Conservation (phyloP, 495 filamentous ascomycete genomes). For the Neurospora pannonica region DNA sequence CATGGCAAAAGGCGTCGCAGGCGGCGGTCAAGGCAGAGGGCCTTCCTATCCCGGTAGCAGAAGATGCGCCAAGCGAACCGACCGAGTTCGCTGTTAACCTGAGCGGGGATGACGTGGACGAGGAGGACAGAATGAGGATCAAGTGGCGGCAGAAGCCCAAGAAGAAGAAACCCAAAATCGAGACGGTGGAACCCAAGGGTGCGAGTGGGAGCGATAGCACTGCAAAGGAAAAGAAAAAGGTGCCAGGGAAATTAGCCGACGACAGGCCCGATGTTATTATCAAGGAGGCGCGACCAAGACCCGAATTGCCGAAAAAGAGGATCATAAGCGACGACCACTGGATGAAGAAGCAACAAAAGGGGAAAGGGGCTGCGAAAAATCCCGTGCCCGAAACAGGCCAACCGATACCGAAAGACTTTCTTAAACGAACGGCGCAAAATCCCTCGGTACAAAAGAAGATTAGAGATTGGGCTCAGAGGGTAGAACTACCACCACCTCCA, state of each 20-base stretch:
- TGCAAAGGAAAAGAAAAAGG: constrained; percentile 17
- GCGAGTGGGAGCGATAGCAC: constrained; percentile 14
- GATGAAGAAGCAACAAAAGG: constrained; percentile 46
- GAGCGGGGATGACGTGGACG: constrained; percentile 38
- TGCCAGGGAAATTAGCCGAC: constrained; percentile 17
- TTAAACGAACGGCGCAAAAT: constrained; percentile 38
- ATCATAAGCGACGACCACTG: constrained; percentile 76
- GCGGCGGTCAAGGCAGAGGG: constrained; percentile 35
- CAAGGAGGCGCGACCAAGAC: constrained; percentile 10
- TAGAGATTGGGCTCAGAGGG: constrained; percentile 40
- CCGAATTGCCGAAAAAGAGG: constrained; percentile 54
- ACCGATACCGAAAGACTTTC: constrained; percentile 43
- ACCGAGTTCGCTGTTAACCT: constrained; percentile 35
- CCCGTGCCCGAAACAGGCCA: constrained; percentile 25
- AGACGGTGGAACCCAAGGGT: constrained; percentile 10
- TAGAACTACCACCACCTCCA: constrained; percentile 27
- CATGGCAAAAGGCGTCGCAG: constrained; percentile 66
- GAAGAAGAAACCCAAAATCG: constrained; percentile 20
- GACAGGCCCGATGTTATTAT: constrained; percentile 1
- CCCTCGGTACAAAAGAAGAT: constrained; percentile 42
- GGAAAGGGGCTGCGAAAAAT: constrained; percentile 16
- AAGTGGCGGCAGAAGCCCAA: constrained; percentile 32
- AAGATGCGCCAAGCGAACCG: constrained; percentile 32
- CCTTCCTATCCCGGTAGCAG: constrained; percentile 24
- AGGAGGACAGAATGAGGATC: constrained; percentile 39